phyloP scores from a whole-genome alignment of 2,329 filamentous ascomycete genomes.

The Phialophora verrucosa region DNA sequence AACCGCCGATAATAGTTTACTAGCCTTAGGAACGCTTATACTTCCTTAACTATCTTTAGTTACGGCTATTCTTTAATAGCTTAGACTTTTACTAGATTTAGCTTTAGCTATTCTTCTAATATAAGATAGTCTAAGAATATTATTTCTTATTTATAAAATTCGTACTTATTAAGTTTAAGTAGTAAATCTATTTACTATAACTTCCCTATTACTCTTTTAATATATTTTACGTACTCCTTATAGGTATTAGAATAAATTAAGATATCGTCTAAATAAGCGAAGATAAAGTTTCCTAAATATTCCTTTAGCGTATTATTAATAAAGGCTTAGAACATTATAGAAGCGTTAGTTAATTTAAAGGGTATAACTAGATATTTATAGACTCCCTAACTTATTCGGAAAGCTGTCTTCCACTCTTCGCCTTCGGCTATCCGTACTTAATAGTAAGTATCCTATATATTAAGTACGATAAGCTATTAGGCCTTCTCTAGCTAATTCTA shows the following conservation, averaged over 20 bases:
- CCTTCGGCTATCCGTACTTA: conserved; percentile 29
- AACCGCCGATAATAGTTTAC: conserved; percentile 9
- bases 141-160: neutral
- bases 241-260: neutral
- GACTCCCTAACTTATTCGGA: conserved; percentile 30
- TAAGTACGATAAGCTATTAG: neutral
- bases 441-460: conserved; percentile 22
- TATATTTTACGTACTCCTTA: neutral
- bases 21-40: neutral
- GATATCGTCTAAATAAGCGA: neutral
- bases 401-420: conserved; percentile 37
- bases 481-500: neutral
- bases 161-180: conserved; percentile 1
- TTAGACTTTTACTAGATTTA: neutral
- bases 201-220: neutral
- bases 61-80: neutral
- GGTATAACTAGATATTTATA: conserved; percentile 15
- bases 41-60: neutral
- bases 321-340: neutral
- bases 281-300: neutral
- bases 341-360: neutral
- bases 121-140: conserved; percentile 1
- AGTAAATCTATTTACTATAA: neutral
- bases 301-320: conserved; percentile 5
- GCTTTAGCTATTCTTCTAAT: neutral